phyloP scores from a whole-genome alignment of 2,329 filamentous ascomycete species.

The Fusarium napiforme region DNA sequence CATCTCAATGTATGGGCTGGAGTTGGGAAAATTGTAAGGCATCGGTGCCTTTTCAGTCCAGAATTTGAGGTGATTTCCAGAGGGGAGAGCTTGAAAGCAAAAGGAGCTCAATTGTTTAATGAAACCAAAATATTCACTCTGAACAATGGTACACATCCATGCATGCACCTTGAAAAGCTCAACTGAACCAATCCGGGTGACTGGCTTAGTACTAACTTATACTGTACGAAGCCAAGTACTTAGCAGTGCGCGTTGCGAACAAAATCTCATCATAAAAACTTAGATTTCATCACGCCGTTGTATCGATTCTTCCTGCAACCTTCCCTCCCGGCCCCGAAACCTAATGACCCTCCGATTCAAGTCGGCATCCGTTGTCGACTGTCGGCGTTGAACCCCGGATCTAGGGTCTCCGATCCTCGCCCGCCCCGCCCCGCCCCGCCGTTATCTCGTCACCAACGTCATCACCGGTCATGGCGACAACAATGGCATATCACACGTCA shows the following conservation, averaged over 20 bases:
- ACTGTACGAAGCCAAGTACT: background rate
- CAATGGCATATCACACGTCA: background rate
- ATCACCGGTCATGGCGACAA: slow-evolving; percentile 16
- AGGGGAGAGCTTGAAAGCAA: background rate
- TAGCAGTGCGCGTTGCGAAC: background rate
- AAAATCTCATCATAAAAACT: background rate
- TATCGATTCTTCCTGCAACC: background rate
- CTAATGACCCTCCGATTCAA: background rate
- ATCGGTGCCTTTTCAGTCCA: background rate
- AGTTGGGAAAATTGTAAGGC: background rate
- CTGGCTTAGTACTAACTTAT: background rate
- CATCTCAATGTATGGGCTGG: background rate
- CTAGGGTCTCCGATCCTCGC: slow-evolving; percentile 16
- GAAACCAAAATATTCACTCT: background rate
- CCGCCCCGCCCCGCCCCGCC: slow-evolving; percentile 5
- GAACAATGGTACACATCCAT: background rate
- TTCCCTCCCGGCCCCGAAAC: background rate
- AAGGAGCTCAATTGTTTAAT: background rate
- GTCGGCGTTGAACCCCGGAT: background rate
- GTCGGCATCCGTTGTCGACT: background rate
- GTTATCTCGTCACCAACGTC: slow-evolving; percentile 26
- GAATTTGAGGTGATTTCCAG: background rate
- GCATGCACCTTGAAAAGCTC: background rate
- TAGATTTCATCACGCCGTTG: background rate
- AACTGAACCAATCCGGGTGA: background rate